Evolutionary conservation across 106 monocot species (phyloP), one percentile per base, ranked within the genome.

Genomic region (Dendrobium nobile): DNA sequence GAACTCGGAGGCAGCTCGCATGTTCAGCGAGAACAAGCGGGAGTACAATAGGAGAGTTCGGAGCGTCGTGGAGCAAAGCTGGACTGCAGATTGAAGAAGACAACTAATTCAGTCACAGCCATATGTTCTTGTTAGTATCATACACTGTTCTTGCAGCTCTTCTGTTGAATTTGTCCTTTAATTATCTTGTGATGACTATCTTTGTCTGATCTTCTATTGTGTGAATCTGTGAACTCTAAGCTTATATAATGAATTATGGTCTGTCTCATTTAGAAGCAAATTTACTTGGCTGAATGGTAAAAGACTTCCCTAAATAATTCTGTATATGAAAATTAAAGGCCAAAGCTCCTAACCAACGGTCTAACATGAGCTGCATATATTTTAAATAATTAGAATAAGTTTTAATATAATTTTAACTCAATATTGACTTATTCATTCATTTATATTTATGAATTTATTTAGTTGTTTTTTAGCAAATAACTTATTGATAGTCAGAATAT

Each of bases 31-130:
- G 78, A 85, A 81, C 78, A 78, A 81, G 18, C 72, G 85, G 0
- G 85, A 85, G 26, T 85, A 85, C 81, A 85, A 81, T 44, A 74
- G 81, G 54, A 85, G 80, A 77, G 80, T 85, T 42, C 80, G 85
- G 17, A 42, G 78, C 13, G 47, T 85, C 5, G 81, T 85, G 8
- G 85, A 81, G 78, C 81, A 81, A 54, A 85, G 81, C 81, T 85
- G 85, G 85, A 81, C 85, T 4, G 85, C 85, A 4, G 85, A 85
- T 59, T 85, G 80, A 85, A 59, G 78, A 37, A 74, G 70, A 33
- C 70, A 70, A 2, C 33, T 33, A 16, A 0, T 61, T 61, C 61
- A n/a, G 20, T 0, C 10, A 61, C 61, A 61, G 61, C 22, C 61
- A 8, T n/a, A 22, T 70, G 68, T 2, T 70, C 33, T 70, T 40